A percentile compares a stretch with the other conserved stretches of the same genome.
Evolutionary conservation across 345 rosid genomes (phyloP).

Genomic region (Boechera divaricarpa): DNA sequence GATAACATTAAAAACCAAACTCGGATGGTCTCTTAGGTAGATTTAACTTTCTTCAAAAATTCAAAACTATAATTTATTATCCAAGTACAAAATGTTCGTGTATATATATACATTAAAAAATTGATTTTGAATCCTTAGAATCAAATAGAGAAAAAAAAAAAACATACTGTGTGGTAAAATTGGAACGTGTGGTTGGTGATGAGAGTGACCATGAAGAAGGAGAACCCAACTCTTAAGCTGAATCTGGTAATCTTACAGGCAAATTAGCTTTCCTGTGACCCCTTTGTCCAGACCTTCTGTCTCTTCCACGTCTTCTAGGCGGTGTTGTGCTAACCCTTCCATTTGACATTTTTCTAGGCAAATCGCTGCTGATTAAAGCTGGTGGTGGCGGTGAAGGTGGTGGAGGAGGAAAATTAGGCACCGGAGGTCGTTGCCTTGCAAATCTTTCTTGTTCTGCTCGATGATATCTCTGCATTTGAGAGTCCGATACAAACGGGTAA

Average conservation of each 20-base stretch:
- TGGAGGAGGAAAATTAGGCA: constrained; percentile 51
- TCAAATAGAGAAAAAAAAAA: constrained; percentile 40
- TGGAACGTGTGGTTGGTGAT: constrained; percentile 33
- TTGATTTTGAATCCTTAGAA: constrained; percentile 48
- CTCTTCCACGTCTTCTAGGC: constrained; percentile 61
- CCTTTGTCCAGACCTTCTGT: constrained; percentile 64
- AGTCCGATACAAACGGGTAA: constrained; percentile 1
- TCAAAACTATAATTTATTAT: constrained; percentile 40
- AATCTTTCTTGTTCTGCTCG: constrained; percentile 54
- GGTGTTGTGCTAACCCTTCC: constrained; percentile 51
- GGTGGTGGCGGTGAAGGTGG: constrained; percentile 54
- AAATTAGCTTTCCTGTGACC: constrained; percentile 67
- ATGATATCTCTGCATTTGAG: constrained; percentile 75
- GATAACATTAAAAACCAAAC: neutral
- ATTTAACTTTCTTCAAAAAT: constrained; percentile 27
- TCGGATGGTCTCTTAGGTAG: constrained; percentile 1
- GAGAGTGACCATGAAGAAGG: constrained; percentile 26
- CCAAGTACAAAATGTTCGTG: constrained; percentile 48
- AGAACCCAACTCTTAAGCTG: constrained; percentile 33
- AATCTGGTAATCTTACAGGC: constrained; percentile 38
- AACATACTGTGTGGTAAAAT: constrained; percentile 42
- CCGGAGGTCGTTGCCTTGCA: constrained; percentile 52
- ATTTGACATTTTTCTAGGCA: constrained; percentile 46
- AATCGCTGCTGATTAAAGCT: constrained; percentile 42
- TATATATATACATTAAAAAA: constrained; percentile 49